These are phyloP conservation scores for Scytalidium lignicola DNA, from an alignment of 2,329 filamentous ascomycete genomes.

Conservation along the genomic window DNA sequence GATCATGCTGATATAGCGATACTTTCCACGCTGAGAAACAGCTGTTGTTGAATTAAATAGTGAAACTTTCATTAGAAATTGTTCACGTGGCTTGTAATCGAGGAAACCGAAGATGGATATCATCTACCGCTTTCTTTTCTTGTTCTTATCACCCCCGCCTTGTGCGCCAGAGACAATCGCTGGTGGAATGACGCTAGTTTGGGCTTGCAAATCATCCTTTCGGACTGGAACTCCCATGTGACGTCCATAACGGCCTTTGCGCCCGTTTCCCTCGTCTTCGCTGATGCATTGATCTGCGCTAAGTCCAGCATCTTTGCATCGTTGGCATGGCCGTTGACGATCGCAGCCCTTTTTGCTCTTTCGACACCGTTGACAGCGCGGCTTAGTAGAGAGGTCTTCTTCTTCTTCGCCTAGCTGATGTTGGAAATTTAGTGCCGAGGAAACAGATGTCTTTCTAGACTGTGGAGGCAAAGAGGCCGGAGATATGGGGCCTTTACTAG, in stretches of 20 bases:
- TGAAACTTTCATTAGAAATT: background rate
- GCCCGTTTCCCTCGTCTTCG: conserved; percentile 95
- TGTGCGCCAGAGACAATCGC: conserved; percentile 25
- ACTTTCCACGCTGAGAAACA: too few relatives aligned
- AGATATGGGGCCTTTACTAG: conserved; percentile 44
- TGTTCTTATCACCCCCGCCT: conserved; percentile 51
- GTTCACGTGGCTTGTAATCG: background rate
- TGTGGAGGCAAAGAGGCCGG: conserved; percentile 62
- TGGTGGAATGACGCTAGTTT: conserved; percentile 24
- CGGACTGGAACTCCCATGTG: conserved; percentile 65
- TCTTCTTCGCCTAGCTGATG: conserved; percentile 63
- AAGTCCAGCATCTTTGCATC: conserved; percentile 94
- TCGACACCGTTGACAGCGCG: conserved; percentile 93
- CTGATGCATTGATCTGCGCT: conserved; percentile 91
- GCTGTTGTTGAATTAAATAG: too few relatives aligned
- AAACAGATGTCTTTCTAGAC: conserved; percentile 70
- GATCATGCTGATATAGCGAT: too few relatives aligned
- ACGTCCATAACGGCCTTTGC: conserved; percentile 84
- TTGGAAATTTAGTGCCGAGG: conserved; percentile 60
- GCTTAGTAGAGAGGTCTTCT: conserved; percentile 90
- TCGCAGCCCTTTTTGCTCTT: conserved; percentile 99
- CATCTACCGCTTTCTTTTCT: conserved; percentile 61
- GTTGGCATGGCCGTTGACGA: conserved; percentile 87
- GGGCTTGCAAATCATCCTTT: conserved; percentile 44
- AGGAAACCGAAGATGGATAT: too few relatives aligned